Evolutionary conservation across 345 rosid genomes (phyloP).

Genomic region (Melaleuca alternifolia): DNA sequence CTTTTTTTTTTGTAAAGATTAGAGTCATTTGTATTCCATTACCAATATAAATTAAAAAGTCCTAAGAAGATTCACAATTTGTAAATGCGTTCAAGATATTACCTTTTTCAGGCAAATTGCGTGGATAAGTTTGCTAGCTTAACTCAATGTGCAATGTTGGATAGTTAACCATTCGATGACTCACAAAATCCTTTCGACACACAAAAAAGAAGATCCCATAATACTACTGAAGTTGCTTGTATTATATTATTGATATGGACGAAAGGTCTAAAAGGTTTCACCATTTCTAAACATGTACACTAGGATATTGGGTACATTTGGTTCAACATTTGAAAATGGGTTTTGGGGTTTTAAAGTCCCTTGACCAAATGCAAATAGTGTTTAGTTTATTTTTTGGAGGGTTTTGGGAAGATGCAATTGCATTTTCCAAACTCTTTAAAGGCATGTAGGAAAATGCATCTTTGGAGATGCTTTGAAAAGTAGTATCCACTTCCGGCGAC

Average conservation of each 20-base stretch:
- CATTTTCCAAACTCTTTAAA: too few species aligned
- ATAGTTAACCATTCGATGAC: background rate
- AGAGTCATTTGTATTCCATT: background rate
- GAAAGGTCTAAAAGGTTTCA: background rate
- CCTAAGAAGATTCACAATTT: background rate
- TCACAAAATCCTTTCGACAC: background rate
- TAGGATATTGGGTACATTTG: too few species aligned
- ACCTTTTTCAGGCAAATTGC: background rate
- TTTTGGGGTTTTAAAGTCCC: too few species aligned
- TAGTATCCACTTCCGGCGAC: too few species aligned
- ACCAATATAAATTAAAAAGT: background rate
- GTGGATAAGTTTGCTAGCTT: background rate
- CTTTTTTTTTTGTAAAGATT: too few species aligned
- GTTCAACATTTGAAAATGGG: too few species aligned
- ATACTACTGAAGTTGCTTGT: background rate
- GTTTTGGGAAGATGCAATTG: too few species aligned
- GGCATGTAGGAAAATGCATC: too few species aligned
- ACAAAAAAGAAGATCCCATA: background rate
- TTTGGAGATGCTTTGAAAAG: too few species aligned
- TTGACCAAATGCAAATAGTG: too few species aligned
- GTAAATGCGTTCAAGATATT: rapidly evolving
- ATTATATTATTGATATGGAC: background rate
- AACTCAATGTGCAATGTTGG: background rate
- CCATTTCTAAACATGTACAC: background rate
- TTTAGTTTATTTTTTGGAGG: too few species aligned